A percentile compares a stretch with the other conserved stretches of the same genome.
Conservation (phyloP, 2,329 filamentous ascomycete genomes). For the Byssoonygena ceratinophila region DNA sequence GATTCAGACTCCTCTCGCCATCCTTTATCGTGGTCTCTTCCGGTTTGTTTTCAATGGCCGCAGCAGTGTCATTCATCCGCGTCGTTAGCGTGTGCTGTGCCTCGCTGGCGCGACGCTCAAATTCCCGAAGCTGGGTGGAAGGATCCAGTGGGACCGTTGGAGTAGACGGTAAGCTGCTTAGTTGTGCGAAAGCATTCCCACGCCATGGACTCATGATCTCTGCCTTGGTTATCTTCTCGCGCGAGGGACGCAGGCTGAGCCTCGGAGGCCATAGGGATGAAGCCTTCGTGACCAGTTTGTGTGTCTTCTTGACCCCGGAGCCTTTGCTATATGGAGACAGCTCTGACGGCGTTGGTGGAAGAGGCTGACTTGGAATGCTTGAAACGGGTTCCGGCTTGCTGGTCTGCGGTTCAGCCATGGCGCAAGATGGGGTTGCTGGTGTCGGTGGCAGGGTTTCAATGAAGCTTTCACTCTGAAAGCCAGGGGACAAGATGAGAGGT, state of each 20-base stretch:
- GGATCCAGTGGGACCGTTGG: conserved; percentile 1
- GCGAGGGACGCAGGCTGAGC: conserved; percentile 1
- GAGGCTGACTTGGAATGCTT: not conserved
- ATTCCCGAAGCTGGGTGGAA: not conserved
- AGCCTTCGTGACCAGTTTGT: not conserved
- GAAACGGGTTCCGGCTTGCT: not conserved
- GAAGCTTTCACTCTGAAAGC: conserved; percentile 1
- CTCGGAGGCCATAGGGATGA: conserved; percentile 7
- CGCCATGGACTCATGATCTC: conserved; percentile 6
- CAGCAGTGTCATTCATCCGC: not conserved
- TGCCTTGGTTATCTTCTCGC: not conserved
- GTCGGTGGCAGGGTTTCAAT: conserved; percentile 7
- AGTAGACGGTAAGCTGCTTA: conserved; percentile 1
- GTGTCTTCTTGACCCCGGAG: not conserved
- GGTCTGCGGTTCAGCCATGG: not conserved
- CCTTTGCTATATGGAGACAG: not conserved
- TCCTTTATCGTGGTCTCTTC: not conserved
- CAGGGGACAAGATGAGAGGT: conserved; percentile 4
- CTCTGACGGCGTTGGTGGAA: not conserved
- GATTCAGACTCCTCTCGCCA: not conserved
- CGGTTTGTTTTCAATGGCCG: not conserved
- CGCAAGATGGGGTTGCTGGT: conserved; percentile 1
- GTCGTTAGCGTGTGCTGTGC: not conserved
- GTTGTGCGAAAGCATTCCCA: conserved; percentile 10
- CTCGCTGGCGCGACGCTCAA: conserved; percentile 6